These are phyloP conservation scores for Sphaerostilbella broomeana DNA, from an alignment of 2,329 filamentous ascomycete genomes.

Conservation along the genomic window DNA sequence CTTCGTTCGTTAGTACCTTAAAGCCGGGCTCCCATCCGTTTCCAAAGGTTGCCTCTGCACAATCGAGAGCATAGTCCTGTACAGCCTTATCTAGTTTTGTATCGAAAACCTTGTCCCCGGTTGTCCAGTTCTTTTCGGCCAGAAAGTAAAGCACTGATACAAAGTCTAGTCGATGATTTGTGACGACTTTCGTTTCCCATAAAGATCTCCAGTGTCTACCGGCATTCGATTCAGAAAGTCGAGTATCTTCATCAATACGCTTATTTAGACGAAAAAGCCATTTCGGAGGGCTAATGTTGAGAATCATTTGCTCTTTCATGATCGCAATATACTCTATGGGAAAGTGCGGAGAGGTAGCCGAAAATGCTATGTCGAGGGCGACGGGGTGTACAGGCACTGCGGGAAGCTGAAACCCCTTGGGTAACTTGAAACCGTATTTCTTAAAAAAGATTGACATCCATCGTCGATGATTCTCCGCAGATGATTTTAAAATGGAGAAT, in stretches of 20 bases:
- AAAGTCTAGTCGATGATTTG: too few species aligned
- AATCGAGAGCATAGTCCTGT: too few species aligned
- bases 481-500: conserved; percentile 19
- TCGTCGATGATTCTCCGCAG: conserved; percentile 22
- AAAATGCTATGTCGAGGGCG: conserved; percentile 14
- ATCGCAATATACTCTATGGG: neutral
- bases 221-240: conserved; percentile 22
- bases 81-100: too few species aligned
- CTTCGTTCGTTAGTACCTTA: too few species aligned
- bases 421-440: conserved; percentile 22
- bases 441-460: conserved; percentile 28
- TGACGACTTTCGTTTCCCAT: too few species aligned
- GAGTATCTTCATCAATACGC: conserved; percentile 17
- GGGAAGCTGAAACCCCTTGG: conserved; percentile 19
- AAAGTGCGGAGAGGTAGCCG: conserved; percentile 15
- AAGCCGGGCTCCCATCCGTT: too few species aligned
- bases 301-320: conserved; percentile 11
- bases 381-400: conserved; percentile 17
- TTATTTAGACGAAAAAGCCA: conserved; percentile 20
- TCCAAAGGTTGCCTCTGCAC: too few species aligned
- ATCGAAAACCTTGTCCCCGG: too few species aligned
- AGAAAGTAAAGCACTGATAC: too few species aligned
- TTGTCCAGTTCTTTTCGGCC: too few species aligned
- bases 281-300: conserved; percentile 19
- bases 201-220: conserved; percentile 27